These are phyloP conservation scores for Pelargonium fulgidum DNA, from an alignment of 441 rosid genomes.

Conservation along the genomic window DNA sequence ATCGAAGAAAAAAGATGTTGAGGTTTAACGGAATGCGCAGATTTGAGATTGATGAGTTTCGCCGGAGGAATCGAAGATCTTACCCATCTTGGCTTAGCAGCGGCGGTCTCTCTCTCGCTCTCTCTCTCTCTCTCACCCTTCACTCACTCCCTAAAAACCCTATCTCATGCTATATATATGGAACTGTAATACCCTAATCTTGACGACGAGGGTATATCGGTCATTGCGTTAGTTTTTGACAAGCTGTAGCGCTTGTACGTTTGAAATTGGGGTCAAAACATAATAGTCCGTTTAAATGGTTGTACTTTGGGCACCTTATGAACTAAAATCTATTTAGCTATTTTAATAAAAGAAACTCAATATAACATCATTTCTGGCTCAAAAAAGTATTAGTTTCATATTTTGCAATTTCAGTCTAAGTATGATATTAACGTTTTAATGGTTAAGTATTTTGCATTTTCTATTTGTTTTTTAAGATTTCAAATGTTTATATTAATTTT, in stretches of 20 bases:
- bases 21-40: not conserved
- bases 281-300: not conserved
- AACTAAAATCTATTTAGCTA: too few species aligned
- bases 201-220: not conserved
- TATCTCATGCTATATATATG: not conserved
- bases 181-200: not conserved
- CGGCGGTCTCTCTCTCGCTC: not conserved
- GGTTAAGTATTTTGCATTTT: too few species aligned
- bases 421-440: too few species aligned
- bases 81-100: slow-evolving; percentile 26
- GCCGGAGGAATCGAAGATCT: not conserved
- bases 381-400: too few species aligned
- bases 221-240: not conserved
- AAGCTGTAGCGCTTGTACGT: too few species aligned
- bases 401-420: too few species aligned
- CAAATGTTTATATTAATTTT: too few species aligned
- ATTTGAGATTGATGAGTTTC: not conserved
- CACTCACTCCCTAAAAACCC: not conserved
- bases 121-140: not conserved
- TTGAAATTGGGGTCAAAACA: not conserved
- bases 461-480: too few species aligned
- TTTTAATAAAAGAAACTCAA: too few species aligned
- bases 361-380: too few species aligned
- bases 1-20: not conserved
- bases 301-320: not conserved